phyloP scores from a whole-genome alignment of 2,329 filamentous ascomycete species.

The Alternaria sp. region DNA sequence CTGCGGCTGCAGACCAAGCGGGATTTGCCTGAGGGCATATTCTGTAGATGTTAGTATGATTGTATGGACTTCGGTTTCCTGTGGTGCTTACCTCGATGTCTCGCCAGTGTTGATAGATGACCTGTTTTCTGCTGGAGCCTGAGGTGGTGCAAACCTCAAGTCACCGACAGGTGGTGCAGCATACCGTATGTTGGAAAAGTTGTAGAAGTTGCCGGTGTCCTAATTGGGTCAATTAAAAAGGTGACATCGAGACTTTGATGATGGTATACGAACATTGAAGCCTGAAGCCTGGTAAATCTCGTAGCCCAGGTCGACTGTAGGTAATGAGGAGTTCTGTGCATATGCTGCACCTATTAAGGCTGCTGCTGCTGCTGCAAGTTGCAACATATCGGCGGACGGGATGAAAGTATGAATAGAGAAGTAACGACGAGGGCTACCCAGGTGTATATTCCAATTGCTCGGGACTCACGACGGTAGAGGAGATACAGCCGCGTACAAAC shows the following conservation, averaged over 20 bases:
- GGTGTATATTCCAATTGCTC: not conserved
- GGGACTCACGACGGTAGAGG: not conserved
- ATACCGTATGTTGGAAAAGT: slow-evolving; percentile 65
- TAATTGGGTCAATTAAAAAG: slow-evolving; percentile 16
- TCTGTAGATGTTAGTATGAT: slow-evolving; percentile 15
- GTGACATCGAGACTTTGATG: not conserved
- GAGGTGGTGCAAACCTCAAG: slow-evolving; percentile 59
- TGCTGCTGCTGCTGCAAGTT: slow-evolving; percentile 24
- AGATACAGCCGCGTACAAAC: not conserved
- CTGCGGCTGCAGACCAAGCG: slow-evolving; percentile 51
- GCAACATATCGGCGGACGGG: slow-evolving; percentile 25
- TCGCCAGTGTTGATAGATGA: slow-evolving; percentile 55
- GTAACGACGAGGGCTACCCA: not conserved
- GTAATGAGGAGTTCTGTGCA: slow-evolving; percentile 43
- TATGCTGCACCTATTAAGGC: slow-evolving; percentile 30
- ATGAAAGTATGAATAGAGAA: not conserved
- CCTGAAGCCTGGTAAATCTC: slow-evolving; percentile 57
- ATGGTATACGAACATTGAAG: slow-evolving; percentile 50
- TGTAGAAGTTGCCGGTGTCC: slow-evolving; percentile 56
- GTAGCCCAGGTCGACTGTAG: slow-evolving; percentile 62
- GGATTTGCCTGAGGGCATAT: slow-evolving; percentile 49
- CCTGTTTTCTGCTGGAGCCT: slow-evolving; percentile 52
- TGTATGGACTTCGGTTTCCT: not conserved
- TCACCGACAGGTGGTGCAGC: slow-evolving; percentile 61
- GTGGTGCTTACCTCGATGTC: slow-evolving; percentile 37